These are phyloP conservation scores for Asterophora lycoperdoides DNA, from an alignment of 768 basidiomycete genomes.

Conservation along the genomic window DNA sequence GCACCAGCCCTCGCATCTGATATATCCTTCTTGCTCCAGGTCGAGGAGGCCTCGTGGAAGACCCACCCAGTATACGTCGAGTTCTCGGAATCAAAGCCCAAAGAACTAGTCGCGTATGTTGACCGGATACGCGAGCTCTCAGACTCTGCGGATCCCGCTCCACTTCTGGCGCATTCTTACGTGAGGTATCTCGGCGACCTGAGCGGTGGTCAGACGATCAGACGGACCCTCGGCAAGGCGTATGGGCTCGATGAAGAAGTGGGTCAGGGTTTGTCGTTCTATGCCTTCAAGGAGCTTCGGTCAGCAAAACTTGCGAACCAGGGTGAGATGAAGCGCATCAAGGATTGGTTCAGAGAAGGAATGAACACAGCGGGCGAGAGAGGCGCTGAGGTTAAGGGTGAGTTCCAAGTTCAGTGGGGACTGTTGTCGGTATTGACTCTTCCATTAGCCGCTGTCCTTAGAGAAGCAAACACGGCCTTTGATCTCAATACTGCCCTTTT, in stretches of 20 bases:
- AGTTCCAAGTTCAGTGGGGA: background rate
- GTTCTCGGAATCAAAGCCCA: constrained; percentile 43
- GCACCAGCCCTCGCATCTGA: constrained; percentile 57
- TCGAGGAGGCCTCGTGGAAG: constrained; percentile 50
- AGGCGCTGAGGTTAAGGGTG: constrained; percentile 39
- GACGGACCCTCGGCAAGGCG: constrained; percentile 57
- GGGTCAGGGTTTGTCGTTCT: constrained; percentile 60
- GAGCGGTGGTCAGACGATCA: constrained; percentile 72
- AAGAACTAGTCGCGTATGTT: constrained; percentile 48
- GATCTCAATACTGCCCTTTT: constrained; percentile 46
- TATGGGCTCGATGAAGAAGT: constrained; percentile 54
- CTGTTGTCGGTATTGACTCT: background rate
- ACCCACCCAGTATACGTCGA: constrained; percentile 48
- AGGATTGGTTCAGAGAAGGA: constrained; percentile 63
- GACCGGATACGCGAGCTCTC: constrained; percentile 48
- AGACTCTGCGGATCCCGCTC: constrained; percentile 39
- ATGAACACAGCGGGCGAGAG: constrained; percentile 48
- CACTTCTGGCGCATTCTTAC: constrained; percentile 73
- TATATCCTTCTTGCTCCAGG: constrained; percentile 55
- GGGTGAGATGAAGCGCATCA: constrained; percentile 68
- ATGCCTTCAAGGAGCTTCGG: constrained; percentile 58
- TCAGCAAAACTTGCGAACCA: constrained; percentile 41
- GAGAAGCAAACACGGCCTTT: constrained; percentile 50
- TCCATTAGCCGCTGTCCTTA: constrained; percentile 36
- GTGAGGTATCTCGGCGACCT: constrained; percentile 82